Conservation (phyloP, 164 flowering plant species). For the Macadamia tetraphylla region DNA sequence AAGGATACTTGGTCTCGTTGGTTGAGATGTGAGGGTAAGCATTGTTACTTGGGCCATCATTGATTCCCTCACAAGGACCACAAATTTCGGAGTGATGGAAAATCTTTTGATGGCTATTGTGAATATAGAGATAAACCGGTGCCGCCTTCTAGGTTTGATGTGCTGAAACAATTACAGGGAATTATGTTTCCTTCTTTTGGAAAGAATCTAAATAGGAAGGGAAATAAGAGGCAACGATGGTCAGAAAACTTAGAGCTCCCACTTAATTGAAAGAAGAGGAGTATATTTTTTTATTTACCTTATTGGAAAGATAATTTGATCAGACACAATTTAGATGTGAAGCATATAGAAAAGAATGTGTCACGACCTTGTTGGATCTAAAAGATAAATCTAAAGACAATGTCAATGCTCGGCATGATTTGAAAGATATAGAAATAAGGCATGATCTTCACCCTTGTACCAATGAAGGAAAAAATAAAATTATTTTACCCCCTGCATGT, state of each 20-base stretch:
- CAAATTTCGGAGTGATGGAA: neutral
- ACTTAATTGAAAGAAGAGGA: neutral
- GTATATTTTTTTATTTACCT: neutral
- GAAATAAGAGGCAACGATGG: no score
- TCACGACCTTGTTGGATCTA: no score
- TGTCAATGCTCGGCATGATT: neutral
- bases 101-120: constrained; percentile 5
- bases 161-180: neutral
- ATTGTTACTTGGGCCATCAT: constrained; percentile 11
- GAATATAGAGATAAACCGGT: neutral
- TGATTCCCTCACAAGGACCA: constrained; percentile 2
- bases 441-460: neutral
- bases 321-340: neutral
- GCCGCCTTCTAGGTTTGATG: neutral
- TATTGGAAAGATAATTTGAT: neutral
- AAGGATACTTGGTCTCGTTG: neutral
- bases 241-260: no score
- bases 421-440: no score
- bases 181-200: no score
- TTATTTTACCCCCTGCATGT: neutral
- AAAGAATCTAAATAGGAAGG: no score
- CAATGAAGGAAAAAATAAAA: no score
- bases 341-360: neutral
- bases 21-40: constrained; percentile 4
- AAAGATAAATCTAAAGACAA: neutral